Conservation (phyloP, 371 early-diverging fungal genomes). For the Mucor saturninus region DNA sequence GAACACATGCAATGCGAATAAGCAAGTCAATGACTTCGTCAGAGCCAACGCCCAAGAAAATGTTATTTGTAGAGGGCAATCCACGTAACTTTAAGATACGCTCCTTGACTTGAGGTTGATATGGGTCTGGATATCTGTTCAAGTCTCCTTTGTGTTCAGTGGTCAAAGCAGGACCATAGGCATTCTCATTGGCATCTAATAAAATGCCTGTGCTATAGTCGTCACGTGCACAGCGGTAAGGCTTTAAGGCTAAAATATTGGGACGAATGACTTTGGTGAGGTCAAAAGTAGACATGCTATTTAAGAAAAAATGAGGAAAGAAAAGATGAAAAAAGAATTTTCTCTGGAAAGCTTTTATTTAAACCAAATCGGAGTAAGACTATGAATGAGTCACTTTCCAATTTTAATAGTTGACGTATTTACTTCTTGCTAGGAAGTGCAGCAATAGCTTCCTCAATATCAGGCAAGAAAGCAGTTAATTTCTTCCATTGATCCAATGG, state of each 20-base stretch:
- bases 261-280: slow-evolving; percentile 85
- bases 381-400: slow-evolving; percentile 12
- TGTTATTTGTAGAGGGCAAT: slow-evolving; percentile 63
- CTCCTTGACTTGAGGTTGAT: slow-evolving; percentile 83
- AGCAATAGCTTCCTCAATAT: slow-evolving; percentile 28
- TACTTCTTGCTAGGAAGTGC: slow-evolving; percentile 7
- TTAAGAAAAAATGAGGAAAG: not conserved
- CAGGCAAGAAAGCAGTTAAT: slow-evolving; percentile 25
- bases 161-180: slow-evolving; percentile 78
- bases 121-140: slow-evolving; percentile 96
- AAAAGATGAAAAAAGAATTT: slow-evolving; percentile 1
- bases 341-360: slow-evolving; percentile 2
- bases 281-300: slow-evolving; percentile 56
- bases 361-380: not conserved
- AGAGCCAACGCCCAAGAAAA: slow-evolving; percentile 96
- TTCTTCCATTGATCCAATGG: slow-evolving; percentile 34
- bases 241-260: slow-evolving; percentile 88
- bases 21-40: slow-evolving; percentile 96
- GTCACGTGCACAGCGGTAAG: slow-evolving; percentile 97
- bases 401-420: not conserved
- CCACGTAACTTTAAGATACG: slow-evolving; percentile 72
- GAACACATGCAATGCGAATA: slow-evolving; percentile 90
- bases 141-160: slow-evolving; percentile 56
- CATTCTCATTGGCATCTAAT: slow-evolving; percentile 98
- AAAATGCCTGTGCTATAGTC: slow-evolving; percentile 92